Evolutionary conservation across 441 rosid genomes (phyloP).

Genomic region (Pelargonium citronellum): DNA sequence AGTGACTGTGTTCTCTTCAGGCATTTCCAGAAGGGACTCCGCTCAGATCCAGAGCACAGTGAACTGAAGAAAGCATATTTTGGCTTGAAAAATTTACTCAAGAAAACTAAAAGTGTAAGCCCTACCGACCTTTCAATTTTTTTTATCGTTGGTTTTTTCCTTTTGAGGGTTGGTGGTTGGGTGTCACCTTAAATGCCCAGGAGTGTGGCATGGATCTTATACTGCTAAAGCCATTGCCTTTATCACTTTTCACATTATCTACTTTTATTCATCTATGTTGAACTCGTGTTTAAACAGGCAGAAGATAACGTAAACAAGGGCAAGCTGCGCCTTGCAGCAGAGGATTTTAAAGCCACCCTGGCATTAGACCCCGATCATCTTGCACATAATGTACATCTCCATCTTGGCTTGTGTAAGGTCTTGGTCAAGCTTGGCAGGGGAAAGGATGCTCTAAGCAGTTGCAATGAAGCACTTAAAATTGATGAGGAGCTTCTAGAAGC

Average conservation of each 20-base stretch:
- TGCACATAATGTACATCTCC: conserved; percentile 82
- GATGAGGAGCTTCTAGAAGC: conserved; percentile 80
- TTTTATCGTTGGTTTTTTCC: too few species aligned
- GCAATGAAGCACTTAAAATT: conserved; percentile 70
- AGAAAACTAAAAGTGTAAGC: conserved; percentile 94
- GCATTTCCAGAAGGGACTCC: conserved; percentile 95
- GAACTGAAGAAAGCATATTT: conserved; percentile 92
- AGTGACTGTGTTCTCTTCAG: conserved; percentile 36
- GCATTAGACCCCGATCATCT: conserved; percentile 79
- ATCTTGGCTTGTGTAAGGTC: conserved; percentile 86
- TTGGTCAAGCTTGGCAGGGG: conserved; percentile 93
- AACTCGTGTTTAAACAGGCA: conserved; percentile 44
- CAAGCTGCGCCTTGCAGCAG: conserved; percentile 75
- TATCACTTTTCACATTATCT: background rate
- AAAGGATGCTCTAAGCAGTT: conserved; percentile 75
- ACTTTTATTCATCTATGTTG: background rate
- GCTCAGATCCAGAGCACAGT: conserved; percentile 92
- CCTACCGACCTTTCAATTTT: too few species aligned
- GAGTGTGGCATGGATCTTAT: background rate
- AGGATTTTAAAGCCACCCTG: conserved; percentile 80
- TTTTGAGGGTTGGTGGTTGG: too few species aligned
- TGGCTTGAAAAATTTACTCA: conserved; percentile 81
- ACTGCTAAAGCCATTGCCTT: background rate
- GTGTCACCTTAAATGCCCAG: too few species aligned
- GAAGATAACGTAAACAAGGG: conserved; percentile 85